These are phyloP conservation scores for Lactarius akahatsu DNA, from an alignment of 768 basidiomycete genomes.

Conservation along the genomic window DNA sequence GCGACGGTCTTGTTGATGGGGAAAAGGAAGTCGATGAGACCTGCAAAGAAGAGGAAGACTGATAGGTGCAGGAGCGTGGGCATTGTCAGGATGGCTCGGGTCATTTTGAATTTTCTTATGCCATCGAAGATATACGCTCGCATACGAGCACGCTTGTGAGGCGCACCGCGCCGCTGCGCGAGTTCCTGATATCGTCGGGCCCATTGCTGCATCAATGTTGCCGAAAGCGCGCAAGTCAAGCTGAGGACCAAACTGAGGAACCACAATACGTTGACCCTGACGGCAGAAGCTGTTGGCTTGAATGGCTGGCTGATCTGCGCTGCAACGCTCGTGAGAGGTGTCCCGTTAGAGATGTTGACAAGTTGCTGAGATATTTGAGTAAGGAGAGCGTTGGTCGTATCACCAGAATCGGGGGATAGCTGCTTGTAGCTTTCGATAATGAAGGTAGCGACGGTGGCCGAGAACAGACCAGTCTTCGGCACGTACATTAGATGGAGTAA, in stretches of 20 bases:
- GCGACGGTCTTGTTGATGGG: conserved; percentile 16
- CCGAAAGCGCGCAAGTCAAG: conserved; percentile 8
- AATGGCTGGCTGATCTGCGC: not conserved
- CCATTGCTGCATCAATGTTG: not conserved
- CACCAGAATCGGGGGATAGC: conserved; percentile 11
- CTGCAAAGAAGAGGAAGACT: conserved; percentile 15
- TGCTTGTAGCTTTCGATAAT: conserved; percentile 14
- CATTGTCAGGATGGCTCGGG: not conserved
- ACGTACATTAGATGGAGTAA: not conserved
- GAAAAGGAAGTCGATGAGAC: conserved; percentile 25
- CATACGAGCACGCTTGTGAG: not conserved
- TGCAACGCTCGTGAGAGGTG: not conserved
- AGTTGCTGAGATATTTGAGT: conserved; percentile 22
- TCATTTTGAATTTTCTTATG: not conserved
- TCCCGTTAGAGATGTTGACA: conserved; percentile 5
- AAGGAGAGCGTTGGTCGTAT: not conserved
- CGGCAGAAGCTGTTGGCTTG: not conserved
- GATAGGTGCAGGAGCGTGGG: conserved; percentile 9
- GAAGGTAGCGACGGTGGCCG: conserved; percentile 12
- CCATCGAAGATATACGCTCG: not conserved
- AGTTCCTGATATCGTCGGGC: not conserved
- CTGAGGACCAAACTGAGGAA: conserved; percentile 20
- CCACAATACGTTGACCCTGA: conserved; percentile 21
- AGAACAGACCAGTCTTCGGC: conserved; percentile 22
- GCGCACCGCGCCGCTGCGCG: not conserved